These are phyloP conservation scores for Abelmoschus esculentus DNA, from an alignment of 345 rosid genomes.

Conservation along the genomic window DNA sequence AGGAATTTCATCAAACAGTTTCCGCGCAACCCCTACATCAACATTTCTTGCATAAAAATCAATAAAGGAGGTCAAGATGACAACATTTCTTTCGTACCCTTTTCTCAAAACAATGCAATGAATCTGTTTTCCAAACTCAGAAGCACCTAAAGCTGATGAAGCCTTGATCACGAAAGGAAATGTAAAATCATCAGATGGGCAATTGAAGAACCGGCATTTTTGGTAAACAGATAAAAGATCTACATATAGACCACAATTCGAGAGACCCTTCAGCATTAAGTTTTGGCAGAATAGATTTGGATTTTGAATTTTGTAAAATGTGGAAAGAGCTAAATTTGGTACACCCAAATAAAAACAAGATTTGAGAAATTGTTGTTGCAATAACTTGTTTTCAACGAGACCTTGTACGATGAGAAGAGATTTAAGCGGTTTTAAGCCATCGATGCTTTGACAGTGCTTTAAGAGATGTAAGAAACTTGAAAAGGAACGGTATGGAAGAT, in stretches of 20 bases:
- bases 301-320: constrained; percentile 16
- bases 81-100: constrained; percentile 33
- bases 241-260: constrained; percentile 26
- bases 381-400: constrained; percentile 6
- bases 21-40: constrained; percentile 21
- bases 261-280: constrained; percentile 31
- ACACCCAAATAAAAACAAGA: constrained; percentile 32
- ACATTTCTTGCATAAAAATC: constrained; percentile 43
- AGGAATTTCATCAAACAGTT: constrained; percentile 26
- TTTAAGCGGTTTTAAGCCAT: constrained; percentile 26
- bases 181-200: constrained; percentile 31
- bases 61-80: constrained; percentile 36
- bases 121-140: constrained; percentile 26
- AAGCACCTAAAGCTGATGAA: constrained; percentile 26
- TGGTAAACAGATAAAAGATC: constrained; percentile 26
- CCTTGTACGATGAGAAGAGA: constrained; percentile 29
- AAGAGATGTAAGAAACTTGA: constrained; percentile 7
- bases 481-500: constrained; percentile 2
- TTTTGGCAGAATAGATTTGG: constrained; percentile 27
- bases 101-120: constrained; percentile 38
- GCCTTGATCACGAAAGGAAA: constrained; percentile 47
- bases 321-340: constrained; percentile 28
- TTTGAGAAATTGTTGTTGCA: constrained; percentile 24
- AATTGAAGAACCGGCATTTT: constrained; percentile 23
- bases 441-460: constrained; percentile 18